Evolutionary conservation across 106 monocot genomes (phyloP).

Genomic region (Acorus gramineus): DNA sequence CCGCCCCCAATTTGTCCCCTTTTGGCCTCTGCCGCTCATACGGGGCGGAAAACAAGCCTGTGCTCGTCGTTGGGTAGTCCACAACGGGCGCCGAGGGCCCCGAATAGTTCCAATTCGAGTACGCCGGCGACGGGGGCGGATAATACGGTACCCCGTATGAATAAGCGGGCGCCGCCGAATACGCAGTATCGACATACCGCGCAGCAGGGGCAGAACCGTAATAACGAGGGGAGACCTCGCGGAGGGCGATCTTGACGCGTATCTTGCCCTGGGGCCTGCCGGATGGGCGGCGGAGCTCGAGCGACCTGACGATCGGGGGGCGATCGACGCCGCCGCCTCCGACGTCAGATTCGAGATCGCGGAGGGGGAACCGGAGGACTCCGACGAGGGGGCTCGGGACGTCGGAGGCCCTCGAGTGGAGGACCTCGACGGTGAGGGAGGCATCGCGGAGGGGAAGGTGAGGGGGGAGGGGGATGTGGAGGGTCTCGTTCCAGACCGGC

Average conservation of each 20-base stretch:
- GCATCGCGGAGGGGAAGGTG: conserved; percentile 14
- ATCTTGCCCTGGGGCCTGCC: conserved; percentile 89
- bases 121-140: not conserved
- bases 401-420: conserved; percentile 95
- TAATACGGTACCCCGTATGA: not conserved
- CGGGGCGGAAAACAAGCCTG: conserved; percentile 14
- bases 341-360: conserved; percentile 21
- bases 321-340: not conserved
- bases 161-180: not conserved
- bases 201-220: conserved; percentile 28
- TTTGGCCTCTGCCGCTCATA: conserved; percentile 27
- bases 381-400: conserved; percentile 90
- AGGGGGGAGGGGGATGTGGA: conserved; percentile 47
- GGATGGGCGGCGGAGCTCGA: conserved; percentile 77
- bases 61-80: not conserved
- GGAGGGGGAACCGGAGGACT: conserved; percentile 34
- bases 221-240: conserved; percentile 37
- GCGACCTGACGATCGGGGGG: conserved; percentile 28
- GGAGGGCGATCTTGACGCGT: conserved; percentile 54
- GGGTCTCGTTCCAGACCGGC: conserved; percentile 92
- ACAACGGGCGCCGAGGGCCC: conserved; percentile 29
- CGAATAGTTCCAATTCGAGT: conserved; percentile 27
- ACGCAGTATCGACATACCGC: not conserved
- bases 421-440: conserved; percentile 61
- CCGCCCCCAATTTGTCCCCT: conserved; percentile 41